phyloP scores from a whole-genome alignment of 257 asterid genomes.

The Ehretia macrophylla region DNA sequence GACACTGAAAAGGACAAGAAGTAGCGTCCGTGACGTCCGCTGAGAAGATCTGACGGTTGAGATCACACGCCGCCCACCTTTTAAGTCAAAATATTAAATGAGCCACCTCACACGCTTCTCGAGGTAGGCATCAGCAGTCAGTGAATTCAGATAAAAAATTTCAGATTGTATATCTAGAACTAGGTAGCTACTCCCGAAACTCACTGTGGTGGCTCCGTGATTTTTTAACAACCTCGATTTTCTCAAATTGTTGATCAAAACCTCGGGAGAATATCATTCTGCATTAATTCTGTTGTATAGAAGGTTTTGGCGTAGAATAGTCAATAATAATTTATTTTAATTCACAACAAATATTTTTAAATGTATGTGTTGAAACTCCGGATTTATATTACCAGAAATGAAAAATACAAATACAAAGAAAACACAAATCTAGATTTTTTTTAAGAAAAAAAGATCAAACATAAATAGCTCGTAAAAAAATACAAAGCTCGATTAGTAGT shows the following conservation, averaged over 20 bases:
- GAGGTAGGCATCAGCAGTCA: slow-evolving; percentile 32
- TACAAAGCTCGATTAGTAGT: too few species aligned
- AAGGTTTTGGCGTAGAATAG: too few species aligned
- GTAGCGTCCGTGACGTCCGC: slow-evolving; percentile 37
- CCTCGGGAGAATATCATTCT: slow-evolving; percentile 25
- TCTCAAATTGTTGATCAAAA: slow-evolving; percentile 21
- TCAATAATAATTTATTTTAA: too few species aligned
- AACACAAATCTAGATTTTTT: background rate
- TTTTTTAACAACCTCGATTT: slow-evolving; percentile 28
- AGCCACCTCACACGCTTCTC: slow-evolving; percentile 39
- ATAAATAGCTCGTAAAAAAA: too few species aligned
- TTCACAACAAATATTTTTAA: too few species aligned
- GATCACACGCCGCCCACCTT: slow-evolving; percentile 42
- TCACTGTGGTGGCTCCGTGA: slow-evolving; percentile 7
- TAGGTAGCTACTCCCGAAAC: too few species aligned
- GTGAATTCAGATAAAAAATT: background rate
- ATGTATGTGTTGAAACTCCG: too few species aligned
- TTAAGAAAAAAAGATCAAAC: too few species aligned
- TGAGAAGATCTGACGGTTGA: slow-evolving; percentile 32
- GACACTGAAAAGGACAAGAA: slow-evolving; percentile 24
- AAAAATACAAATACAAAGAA: too few species aligned
- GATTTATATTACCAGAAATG: too few species aligned
- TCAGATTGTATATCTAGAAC: too few species aligned
- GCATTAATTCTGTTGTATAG: too few species aligned
- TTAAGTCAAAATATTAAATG: slow-evolving; percentile 23